Base-by-base conservation (phyloP, 2,329 filamentous ascomycete species). In the Paraphoma chrysanthemicola region DNA sequence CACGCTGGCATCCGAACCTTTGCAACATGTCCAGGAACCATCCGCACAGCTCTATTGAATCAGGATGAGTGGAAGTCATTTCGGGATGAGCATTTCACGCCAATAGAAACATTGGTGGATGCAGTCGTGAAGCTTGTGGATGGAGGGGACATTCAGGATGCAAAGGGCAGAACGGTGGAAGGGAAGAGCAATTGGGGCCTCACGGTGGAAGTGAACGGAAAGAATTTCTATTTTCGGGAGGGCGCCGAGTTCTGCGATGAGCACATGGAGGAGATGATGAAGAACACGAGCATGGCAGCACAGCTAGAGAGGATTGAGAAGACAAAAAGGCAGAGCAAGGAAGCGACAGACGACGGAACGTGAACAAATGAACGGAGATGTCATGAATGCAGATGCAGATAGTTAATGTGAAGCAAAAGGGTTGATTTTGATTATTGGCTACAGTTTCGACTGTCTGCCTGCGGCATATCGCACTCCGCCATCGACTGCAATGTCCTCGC, bases 1-100 rank as follows among this genome's bases (percentile, higher is more conserved):
- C 62, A 67, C 16, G 71, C 76, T 9, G 71, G 73, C 0, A 73
- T 80, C 17, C 73, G 78, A 11, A 77, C 76, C 4, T 80, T 80
- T 54, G 70, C 72, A 1, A 76, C 78, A 0, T 77, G 72, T 12
- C 76, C 76, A 1, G 76, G 75, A 0, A 74, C 73, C 1, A 77
- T 79, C 10, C 62, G 65, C 47, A 79, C 77, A 2, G 73, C 75
- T 12, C 56, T 80, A 9, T 48, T 79, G 41, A 68, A 60, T 8
- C 42, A 57, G 18, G 64, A 69, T 4, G 74, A 70, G 18, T 78
- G 77, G 74, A 61, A 63, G 31, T 62, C 55, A 2, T 79, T 78
- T 29, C 73, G 73, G 16, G 52, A 66, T n/a, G 53, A 69, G 39
- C 67, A 63, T 6, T 76, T 75, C 51, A 77, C 74, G 9, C 74